Evolutionary conservation across 768 basidiomycete species (phyloP), one percentile per base, ranked within the genome.

Genomic region (Lactarius psammicola): DNA sequence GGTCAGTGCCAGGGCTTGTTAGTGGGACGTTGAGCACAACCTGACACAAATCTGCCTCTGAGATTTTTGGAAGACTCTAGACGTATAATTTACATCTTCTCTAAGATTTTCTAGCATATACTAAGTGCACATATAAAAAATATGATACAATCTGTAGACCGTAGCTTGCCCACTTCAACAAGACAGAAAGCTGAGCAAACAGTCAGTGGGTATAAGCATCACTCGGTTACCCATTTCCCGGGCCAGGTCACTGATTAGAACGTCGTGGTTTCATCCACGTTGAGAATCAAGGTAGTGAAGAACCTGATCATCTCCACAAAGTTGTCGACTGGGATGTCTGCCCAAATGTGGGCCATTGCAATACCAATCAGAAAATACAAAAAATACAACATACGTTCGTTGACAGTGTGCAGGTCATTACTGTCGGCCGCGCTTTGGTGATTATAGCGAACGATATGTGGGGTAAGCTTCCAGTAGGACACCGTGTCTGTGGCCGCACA

Each of bases 401-500:
- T 73, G 20, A 75, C 66, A 10, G 75, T 75, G 64, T 76, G 75
- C 40, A 72, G 70, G 4, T 71, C 70, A 28, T 69, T 68, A 31
- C 60, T 53, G 60, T 74, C 65, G 60, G 69, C 68, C 3, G 67
- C 71, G 3, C 67, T 60, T 59, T 69, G 69, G 46, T 69, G 67
- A 66, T 77, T 73, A 70, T 81, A 84, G 49, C 81, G 80, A 74
- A 81, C 81, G 63, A 82, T 82, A 66, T 82, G 77, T 38, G 68
- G 69, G 26, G 82, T 81, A 30, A 84, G 75, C 61, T 75, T 74
- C 82, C 81, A 81, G 59, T 82, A 81, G 58, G 75, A 74, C 49
- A 74, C 68, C 18, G 83, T 83, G 70, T 84, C 81, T 80, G 67
- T 1, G 49, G 5, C 26, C 6, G 23, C 42, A 40, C n/a, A 6